These are phyloP conservation scores for Saccharomycopsis schoenii DNA, from an alignment of 805 yeast species.

Conservation along the genomic window DNA sequence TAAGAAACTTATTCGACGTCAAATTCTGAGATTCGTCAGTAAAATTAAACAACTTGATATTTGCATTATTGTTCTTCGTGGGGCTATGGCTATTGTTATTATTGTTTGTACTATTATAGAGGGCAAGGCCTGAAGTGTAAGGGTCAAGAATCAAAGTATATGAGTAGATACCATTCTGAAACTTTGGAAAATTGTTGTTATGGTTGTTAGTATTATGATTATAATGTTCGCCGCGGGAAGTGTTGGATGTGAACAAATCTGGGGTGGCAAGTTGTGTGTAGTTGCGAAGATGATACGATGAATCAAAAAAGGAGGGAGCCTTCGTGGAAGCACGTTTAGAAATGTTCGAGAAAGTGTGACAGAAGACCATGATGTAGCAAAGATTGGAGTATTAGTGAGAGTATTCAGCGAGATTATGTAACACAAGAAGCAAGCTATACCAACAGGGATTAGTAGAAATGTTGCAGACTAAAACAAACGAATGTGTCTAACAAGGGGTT, in stretches of 20 bases:
- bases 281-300: conserved; percentile 17
- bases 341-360: conserved; percentile 11
- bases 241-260: conserved; percentile 17
- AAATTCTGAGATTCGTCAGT: background rate
- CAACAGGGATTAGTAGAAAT: background rate
- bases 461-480: too few relatives aligned
- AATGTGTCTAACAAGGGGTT: too few relatives aligned
- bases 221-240: conserved; percentile 1
- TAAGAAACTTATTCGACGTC: background rate
- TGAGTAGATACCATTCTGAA: conserved; percentile 11
- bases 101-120: conserved; percentile 7
- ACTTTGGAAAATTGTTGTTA: conserved; percentile 12
- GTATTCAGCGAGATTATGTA: background rate
- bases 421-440: background rate
- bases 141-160: conserved; percentile 15
- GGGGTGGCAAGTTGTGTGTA: conserved; percentile 17
- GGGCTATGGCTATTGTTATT: conserved; percentile 1
- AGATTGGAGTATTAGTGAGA: background rate
- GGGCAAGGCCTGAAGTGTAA: conserved; percentile 9
- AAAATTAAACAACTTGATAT: background rate
- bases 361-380: conserved; percentile 2
- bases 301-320: conserved; percentile 19
- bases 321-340: conserved; percentile 15
- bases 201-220: conserved; percentile 1
- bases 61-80: background rate